Base-by-base conservation (phyloP, 805 yeast genomes). In the Nakazawaea pomicola region DNA sequence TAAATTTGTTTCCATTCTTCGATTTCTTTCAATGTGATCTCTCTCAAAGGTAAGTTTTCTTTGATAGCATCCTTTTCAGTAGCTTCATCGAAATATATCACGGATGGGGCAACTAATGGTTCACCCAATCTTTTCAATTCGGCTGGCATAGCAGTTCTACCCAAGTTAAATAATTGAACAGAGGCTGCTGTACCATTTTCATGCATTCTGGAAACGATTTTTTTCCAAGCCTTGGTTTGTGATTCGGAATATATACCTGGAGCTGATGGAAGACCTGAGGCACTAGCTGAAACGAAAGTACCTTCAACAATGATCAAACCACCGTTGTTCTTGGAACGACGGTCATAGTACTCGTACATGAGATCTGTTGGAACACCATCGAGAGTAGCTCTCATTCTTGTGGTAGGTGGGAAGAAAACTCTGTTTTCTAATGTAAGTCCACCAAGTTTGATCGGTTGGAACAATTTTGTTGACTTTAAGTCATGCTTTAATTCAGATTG, bases 311-410 rank as follows among this genome's bases (percentile, higher is more conserved):
- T 66, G 17, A 76, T 47, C 45, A 78, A 54, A 9, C 80, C 62
- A 15, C 83, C 83, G 9, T 69, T 66, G 38, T 53, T 54, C 30
- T 57, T 46, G 1, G 81, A 61, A 49, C 81, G 64, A 51, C 75
- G 77, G 27, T 52, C 58, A 50, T 78, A 78, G 53, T 76, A 76
- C 43, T 67, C 61, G n/a, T 54, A 51, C 36, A 64, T 59, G 46
- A 68, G 59, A 19, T 68, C 70, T 3, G 61, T 53, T 16, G 75
- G 74, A 20, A 58, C 56, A 29, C 58, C 61, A 21, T 64, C 70
- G 4, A 50, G 52, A 27, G 46, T 42, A 25, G 58, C 52, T 33
- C 50, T 39, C 7, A 14, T 14, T 35, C 52, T 41, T 6, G 50
- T 47, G 7, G 39, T 38, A 33, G 52, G 50, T 3, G 46, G 36